These are phyloP conservation scores for Wallacemonas rigidus DNA, from an alignment of 208 protist genomes.

Conservation along the genomic window DNA sequence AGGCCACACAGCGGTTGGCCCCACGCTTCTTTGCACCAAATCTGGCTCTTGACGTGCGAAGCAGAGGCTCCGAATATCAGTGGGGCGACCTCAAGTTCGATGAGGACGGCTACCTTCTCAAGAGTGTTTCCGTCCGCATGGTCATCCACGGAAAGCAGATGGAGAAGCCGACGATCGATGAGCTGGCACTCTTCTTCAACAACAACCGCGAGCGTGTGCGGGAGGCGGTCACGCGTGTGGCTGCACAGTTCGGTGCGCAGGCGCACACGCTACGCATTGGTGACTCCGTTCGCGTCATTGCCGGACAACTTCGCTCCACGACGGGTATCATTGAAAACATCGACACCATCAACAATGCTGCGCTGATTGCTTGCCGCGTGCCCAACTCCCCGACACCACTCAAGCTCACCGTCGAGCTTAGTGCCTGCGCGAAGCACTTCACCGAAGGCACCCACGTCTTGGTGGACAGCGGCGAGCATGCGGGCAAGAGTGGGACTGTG, in stretches of 20 bases:
- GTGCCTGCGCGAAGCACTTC: slow-evolving; percentile 80
- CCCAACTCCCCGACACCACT: slow-evolving; percentile 57
- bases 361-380: slow-evolving; percentile 58
- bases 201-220: slow-evolving; percentile 77
- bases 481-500: slow-evolving; percentile 87
- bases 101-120: slow-evolving; percentile 84
- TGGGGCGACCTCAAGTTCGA: slow-evolving; percentile 90
- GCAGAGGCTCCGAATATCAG: slow-evolving; percentile 58
- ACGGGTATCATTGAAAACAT: slow-evolving; percentile 80
- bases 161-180: slow-evolving; percentile 75
- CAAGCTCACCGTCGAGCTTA: slow-evolving; percentile 81
- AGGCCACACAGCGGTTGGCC: slow-evolving; percentile 61
- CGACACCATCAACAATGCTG: slow-evolving; percentile 69
- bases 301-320: slow-evolving; percentile 76
- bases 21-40: slow-evolving; percentile 79
- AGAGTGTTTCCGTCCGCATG: slow-evolving; percentile 73
- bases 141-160: slow-evolving; percentile 62
- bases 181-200: slow-evolving; percentile 89
- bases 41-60: slow-evolving; percentile 59
- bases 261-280: slow-evolving; percentile 42
- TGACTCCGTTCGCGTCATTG: slow-evolving; percentile 76
- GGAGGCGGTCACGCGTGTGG: slow-evolving; percentile 45
- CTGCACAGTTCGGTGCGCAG: slow-evolving; percentile 11
- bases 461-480: slow-evolving; percentile 74
- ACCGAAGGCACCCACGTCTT: slow-evolving; percentile 85